A percentile compares a stretch with the other conserved stretches of the same genome.
phyloP scores from a whole-genome alignment of 2,329 filamentous ascomycete genomes.

The Exophiala bonariae region DNA sequence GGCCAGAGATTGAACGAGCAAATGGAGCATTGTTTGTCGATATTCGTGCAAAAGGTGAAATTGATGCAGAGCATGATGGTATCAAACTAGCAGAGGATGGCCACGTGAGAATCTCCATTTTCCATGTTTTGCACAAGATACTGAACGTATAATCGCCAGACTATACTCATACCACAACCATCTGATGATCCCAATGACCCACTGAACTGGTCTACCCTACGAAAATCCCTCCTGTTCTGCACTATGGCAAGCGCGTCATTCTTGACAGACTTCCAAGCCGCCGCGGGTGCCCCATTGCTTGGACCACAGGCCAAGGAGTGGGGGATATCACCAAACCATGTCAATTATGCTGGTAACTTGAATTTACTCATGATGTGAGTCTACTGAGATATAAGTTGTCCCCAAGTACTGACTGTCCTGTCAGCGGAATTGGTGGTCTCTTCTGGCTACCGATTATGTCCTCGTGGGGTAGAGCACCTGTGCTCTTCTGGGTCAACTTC shows the following conservation, averaged over 20 bases:
- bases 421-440: conserved; percentile 37
- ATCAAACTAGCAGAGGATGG: no score
- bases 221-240: conserved; percentile 5
- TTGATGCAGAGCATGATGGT: no score
- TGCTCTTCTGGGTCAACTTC: conserved; percentile 39
- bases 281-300: conserved; percentile 38
- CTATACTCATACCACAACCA: conserved; percentile 54
- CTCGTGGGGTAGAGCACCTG: conserved; percentile 45
- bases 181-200: conserved; percentile 55
- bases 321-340: conserved; percentile 35
- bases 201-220: conserved; percentile 46
- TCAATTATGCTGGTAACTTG: conserved; percentile 39
- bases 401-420: not conserved
- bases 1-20: no score
- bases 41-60: no score
- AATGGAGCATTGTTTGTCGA: no score
- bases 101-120: no score
- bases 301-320: conserved; percentile 38
- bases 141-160: no score
- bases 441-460: conserved; percentile 39
- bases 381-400: not conserved
- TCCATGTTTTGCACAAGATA: no score
- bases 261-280: conserved; percentile 41
- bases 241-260: conserved; percentile 36
- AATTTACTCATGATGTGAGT: conserved; percentile 41